These are phyloP conservation scores for Ceratocystis papillata DNA, from an alignment of 2,329 filamentous ascomycete genomes.

Conservation along the genomic window DNA sequence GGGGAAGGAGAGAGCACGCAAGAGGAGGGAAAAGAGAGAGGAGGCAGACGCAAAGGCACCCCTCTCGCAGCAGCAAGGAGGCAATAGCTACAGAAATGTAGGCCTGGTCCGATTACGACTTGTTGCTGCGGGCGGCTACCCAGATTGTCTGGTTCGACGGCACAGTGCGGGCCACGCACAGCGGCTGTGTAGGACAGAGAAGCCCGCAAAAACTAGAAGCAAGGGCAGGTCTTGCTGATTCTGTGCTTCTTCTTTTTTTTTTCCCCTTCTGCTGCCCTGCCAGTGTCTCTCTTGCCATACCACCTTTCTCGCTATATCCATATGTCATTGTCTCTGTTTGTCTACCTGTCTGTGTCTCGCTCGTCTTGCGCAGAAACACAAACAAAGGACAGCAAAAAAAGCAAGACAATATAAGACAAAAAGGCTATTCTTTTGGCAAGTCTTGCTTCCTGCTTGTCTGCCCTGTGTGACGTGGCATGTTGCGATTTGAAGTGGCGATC, in stretches of 20 bases:
- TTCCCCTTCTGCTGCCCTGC: not conserved
- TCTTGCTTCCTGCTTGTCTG: not conserved
- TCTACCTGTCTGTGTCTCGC: not conserved
- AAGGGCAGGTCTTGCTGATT: not conserved
- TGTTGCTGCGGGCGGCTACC: not conserved
- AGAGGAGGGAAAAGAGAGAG: not conserved
- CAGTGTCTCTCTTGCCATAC: not conserved
- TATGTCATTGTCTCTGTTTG: not conserved
- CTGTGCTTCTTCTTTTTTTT: not conserved
- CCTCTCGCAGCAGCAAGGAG: not conserved
- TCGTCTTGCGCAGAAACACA: conserved; percentile 6
- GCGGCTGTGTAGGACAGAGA: not conserved
- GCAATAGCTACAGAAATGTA: not conserved
- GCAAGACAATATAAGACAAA: not conserved
- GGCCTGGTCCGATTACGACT: not conserved
- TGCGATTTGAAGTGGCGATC: conserved; percentile 21
- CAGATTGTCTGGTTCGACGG: not conserved
- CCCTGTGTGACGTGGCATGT: conserved; percentile 1
- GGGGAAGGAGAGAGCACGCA: not conserved
- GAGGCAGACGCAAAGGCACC: not conserved
- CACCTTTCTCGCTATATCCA: not conserved
- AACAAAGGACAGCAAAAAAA: conserved; percentile 1
- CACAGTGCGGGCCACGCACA: not conserved
- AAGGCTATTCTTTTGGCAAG: not conserved
- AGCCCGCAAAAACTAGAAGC: not conserved